Evolutionary conservation across 2,329 filamentous ascomycete genomes (phyloP).

Genomic region (Didymosphaeria variabile): DNA sequence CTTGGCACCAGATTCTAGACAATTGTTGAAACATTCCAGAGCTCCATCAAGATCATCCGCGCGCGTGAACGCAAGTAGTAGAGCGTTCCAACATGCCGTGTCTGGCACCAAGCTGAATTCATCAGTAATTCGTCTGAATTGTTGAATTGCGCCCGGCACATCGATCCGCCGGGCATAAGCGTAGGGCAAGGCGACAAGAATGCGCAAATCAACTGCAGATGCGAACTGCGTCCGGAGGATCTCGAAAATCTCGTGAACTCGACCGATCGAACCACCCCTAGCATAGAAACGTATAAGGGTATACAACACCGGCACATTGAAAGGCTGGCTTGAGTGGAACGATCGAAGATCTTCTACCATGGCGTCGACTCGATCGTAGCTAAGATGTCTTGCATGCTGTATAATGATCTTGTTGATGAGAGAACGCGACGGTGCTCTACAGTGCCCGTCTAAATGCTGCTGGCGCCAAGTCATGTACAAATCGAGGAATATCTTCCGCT

Average conservation of each 20-base stretch:
- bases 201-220: slow-evolving; percentile 20
- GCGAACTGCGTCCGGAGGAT: slow-evolving; percentile 29
- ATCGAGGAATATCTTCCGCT: slow-evolving; percentile 34
- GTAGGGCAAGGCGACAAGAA: slow-evolving; percentile 63
- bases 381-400: slow-evolving; percentile 29
- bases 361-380: slow-evolving; percentile 28
- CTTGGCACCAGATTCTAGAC: slow-evolving; percentile 59
- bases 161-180: slow-evolving; percentile 77
- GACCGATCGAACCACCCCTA: slow-evolving; percentile 41
- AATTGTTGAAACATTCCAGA: slow-evolving; percentile 68
- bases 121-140: slow-evolving; percentile 69
- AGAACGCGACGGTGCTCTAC: slow-evolving; percentile 30
- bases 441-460: slow-evolving; percentile 23
- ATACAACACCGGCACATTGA: slow-evolving; percentile 31
- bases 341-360: slow-evolving; percentile 38
- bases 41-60: slow-evolving; percentile 73
- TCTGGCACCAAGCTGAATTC: slow-evolving; percentile 67
- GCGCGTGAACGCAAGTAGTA: slow-evolving; percentile 76
- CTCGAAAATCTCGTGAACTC: slow-evolving; percentile 45
- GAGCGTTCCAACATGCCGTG: slow-evolving; percentile 74
- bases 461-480: slow-evolving; percentile 39
- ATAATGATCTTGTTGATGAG: slow-evolving; percentile 33
- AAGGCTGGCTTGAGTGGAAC: slow-evolving; percentile 31
- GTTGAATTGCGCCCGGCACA: slow-evolving; percentile 63
- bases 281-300: slow-evolving; percentile 43